These are phyloP conservation scores for Craspedostauros australis DNA, from an alignment of 108 stramenopile species.

Conservation along the genomic window DNA sequence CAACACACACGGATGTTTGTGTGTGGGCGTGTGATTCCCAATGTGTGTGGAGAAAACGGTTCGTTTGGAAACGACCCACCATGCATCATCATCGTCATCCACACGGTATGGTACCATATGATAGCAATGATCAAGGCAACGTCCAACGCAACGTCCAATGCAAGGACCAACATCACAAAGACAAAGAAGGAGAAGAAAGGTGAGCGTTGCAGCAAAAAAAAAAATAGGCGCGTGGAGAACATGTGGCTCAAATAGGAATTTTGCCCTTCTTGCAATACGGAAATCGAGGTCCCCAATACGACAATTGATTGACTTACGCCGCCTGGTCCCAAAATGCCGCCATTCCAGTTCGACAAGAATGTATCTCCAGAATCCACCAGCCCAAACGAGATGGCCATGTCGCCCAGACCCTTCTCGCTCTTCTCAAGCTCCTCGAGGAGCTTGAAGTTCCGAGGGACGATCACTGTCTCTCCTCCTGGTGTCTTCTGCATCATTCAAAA, in stretches of 20 bases:
- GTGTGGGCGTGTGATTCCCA: no score
- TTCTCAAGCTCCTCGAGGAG: slow-evolving; percentile 97
- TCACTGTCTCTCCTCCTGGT: slow-evolving; percentile 80
- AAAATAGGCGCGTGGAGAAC: neutral
- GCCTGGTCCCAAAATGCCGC: slow-evolving; percentile 91
- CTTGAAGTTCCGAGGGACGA: slow-evolving; percentile 98
- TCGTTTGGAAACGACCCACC: no score
- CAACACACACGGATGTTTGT: no score
- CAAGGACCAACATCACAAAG: no score
- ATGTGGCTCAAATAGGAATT: slow-evolving; percentile 3
- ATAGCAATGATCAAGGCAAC: no score
- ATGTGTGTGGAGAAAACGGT: no score
- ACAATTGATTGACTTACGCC: slow-evolving; percentile 79
- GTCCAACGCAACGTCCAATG: no score
- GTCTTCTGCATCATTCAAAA: slow-evolving; percentile 77
- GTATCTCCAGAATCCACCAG: slow-evolving; percentile 92
- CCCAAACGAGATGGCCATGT: slow-evolving; percentile 93
- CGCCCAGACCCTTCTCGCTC: slow-evolving; percentile 85
- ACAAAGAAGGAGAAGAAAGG: no score
- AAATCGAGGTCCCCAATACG: neutral
- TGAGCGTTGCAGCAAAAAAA: no score
- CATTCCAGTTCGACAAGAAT: slow-evolving; percentile 95
- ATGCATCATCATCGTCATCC: no score
- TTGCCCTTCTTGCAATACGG: neutral
- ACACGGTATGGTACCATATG: no score